Percentiles rank a stretch among this genome's conserved stretches.
Conservation (phyloP, 176 grass and related monocot genomes). For the Raddia guianensis region DNA sequence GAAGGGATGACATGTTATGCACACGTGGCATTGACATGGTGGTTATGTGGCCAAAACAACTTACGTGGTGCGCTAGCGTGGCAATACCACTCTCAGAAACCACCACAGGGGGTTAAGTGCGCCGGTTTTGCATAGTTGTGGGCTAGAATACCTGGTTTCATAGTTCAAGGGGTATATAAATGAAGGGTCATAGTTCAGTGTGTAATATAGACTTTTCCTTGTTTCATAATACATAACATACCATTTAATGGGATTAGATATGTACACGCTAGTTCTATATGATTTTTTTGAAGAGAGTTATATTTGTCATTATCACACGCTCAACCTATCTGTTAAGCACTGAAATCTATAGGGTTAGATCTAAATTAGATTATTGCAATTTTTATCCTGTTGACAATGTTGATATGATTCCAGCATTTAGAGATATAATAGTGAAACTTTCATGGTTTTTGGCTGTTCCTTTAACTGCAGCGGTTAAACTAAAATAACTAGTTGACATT, state of each 20-base stretch:
- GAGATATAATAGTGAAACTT: not conserved
- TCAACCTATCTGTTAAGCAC: not conserved
- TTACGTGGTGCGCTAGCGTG: no score
- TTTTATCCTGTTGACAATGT: conserved; percentile 8
- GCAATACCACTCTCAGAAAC: no score
- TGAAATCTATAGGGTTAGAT: not conserved
- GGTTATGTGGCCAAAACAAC: no score
- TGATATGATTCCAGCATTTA: not conserved
- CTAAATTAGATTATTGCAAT: not conserved
- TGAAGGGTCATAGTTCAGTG: no score
- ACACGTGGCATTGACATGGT: no score
- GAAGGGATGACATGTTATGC: no score
- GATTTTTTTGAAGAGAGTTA: not conserved
- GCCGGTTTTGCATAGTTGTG: no score
- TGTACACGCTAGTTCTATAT: conserved; percentile 1
- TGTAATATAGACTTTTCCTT: no score
- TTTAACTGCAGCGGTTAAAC: conserved; percentile 22
- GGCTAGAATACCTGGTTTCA: no score
- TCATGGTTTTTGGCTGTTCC: conserved; percentile 10
- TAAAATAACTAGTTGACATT: conserved; percentile 22
- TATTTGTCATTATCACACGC: conserved; percentile 5
- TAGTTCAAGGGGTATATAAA: no score
- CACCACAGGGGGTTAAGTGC: no score
- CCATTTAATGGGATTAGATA: conserved; percentile 16
- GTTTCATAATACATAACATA: not conserved